Percentiles rank a stretch among this genome's conserved stretches.
phyloP scores from a whole-genome alignment of 768 basidiomycete genomes.

The Pholiota molesta region DNA sequence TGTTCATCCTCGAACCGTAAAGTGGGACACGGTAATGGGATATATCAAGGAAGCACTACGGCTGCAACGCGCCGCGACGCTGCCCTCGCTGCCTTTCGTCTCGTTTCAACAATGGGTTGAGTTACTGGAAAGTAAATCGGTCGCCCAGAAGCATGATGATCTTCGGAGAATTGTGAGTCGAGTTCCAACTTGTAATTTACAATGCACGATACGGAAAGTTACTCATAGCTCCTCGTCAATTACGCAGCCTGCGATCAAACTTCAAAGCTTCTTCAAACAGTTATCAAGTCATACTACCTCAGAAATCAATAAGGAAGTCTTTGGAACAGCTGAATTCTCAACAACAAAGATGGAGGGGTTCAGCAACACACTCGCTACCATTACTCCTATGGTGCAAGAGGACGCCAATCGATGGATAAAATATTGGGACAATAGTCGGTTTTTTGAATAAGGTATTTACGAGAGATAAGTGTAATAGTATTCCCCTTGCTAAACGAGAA shows the following conservation, averaged over 20 bases:
- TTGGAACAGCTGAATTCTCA: constrained; percentile 24
- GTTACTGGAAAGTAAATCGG: constrained; percentile 1
- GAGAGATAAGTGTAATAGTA: no score
- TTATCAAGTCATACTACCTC: not conserved
- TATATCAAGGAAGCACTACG: constrained; percentile 16
- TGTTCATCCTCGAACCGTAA: constrained; percentile 31
- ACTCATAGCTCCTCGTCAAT: not conserved
- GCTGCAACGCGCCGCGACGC: not conserved
- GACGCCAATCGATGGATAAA: constrained; percentile 6
- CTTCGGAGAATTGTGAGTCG: constrained; percentile 10
- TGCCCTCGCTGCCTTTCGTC: constrained; percentile 9
- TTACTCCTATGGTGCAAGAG: not conserved
- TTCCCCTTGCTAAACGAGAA: not conserved
- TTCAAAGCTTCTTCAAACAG: constrained; percentile 10
- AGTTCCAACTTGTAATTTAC: not conserved
- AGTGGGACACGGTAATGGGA: constrained; percentile 27
- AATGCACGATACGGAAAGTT: not conserved
- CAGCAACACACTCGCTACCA: constrained; percentile 21
- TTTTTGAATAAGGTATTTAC: not conserved
- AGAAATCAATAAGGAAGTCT: constrained; percentile 19
- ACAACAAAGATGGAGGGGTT: constrained; percentile 27
- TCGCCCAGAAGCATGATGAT: not conserved
- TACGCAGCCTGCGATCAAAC: constrained; percentile 30
- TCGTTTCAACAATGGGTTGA: constrained; percentile 14
- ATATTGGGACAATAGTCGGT: not conserved